Conservation (phyloP, 129 eudicot species). For the Pulicaria dysenterica region DNA sequence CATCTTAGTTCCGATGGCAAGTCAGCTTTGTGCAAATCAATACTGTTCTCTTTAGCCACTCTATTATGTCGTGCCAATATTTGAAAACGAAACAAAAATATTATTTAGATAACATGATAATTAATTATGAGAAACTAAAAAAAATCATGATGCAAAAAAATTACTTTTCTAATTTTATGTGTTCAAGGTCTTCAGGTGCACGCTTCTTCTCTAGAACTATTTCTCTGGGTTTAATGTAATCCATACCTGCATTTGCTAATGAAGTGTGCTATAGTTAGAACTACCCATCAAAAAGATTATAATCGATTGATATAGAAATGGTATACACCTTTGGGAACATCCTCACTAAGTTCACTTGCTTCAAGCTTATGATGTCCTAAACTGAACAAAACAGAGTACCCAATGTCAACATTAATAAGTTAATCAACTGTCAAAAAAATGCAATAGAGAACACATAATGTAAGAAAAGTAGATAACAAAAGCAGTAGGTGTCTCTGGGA, state of each 20-base stretch:
- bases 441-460: neutral
- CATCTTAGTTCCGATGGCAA: constrained; percentile 85
- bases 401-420: constrained; percentile 18
- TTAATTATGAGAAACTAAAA: neutral
- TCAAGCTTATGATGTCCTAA: constrained; percentile 47
- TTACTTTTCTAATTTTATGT: constrained; percentile 53
- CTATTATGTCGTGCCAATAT: constrained; percentile 37
- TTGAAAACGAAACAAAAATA: constrained; percentile 12
- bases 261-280: constrained; percentile 25
- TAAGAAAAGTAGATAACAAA: neutral
- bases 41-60: constrained; percentile 30
- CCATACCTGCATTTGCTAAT: constrained; percentile 36
- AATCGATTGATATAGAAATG: constrained; percentile 13
- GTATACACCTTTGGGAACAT: constrained; percentile 53
- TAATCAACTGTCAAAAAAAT: constrained; percentile 5
- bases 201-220: constrained; percentile 39
- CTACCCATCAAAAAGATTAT: constrained; percentile 2
- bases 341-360: constrained; percentile 48
- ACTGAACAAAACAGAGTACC: constrained; percentile 39
- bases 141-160: constrained; percentile 1
- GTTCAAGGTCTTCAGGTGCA: constrained; percentile 44
- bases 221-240: constrained; percentile 39
- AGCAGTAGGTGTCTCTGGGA: neutral
- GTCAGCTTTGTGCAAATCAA: constrained; percentile 45
- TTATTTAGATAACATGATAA: constrained; percentile 4